Conservation (phyloP, 2,329 filamentous ascomycete species). For the Colletotrichum sp. region DNA sequence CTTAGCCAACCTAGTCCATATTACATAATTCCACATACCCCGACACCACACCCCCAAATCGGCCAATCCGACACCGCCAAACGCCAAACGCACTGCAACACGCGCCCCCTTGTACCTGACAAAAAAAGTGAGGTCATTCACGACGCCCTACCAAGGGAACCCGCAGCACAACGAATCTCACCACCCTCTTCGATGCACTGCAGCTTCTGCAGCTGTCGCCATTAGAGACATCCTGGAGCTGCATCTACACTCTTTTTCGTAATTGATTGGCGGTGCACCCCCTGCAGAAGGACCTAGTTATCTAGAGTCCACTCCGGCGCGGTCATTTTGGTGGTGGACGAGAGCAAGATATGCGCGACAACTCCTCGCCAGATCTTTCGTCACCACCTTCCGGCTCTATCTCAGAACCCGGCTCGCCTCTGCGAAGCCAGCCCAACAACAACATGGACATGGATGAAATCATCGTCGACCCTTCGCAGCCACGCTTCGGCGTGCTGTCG, state of each 20-base stretch:
- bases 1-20: conserved; percentile 11
- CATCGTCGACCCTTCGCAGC: conserved; percentile 47
- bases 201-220: background rate
- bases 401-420: conserved; percentile 54
- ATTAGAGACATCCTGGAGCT: background rate
- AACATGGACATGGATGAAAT: conserved; percentile 54
- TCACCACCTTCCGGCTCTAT: conserved; percentile 57
- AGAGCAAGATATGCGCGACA: conserved; percentile 33
- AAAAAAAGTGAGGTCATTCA: conserved; percentile 24
- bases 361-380: conserved; percentile 55
- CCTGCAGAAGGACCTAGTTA: background rate
- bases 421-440: conserved; percentile 31
- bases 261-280: background rate
- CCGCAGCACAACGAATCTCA: background rate
- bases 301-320: background rate
- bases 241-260: background rate
- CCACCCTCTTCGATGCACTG: background rate
- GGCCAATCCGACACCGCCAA: conserved; percentile 13
- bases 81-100: conserved; percentile 8
- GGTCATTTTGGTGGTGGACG: conserved; percentile 14
- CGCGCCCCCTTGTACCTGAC: conserved; percentile 2
- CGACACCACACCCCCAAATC: background rate
- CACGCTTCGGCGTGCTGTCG: conserved; percentile 36
- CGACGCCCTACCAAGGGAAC: background rate
- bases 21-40: conserved; percentile 20